Conservation (phyloP, 148 eudicot genomes). For the Rhododendron ovatum region DNA sequence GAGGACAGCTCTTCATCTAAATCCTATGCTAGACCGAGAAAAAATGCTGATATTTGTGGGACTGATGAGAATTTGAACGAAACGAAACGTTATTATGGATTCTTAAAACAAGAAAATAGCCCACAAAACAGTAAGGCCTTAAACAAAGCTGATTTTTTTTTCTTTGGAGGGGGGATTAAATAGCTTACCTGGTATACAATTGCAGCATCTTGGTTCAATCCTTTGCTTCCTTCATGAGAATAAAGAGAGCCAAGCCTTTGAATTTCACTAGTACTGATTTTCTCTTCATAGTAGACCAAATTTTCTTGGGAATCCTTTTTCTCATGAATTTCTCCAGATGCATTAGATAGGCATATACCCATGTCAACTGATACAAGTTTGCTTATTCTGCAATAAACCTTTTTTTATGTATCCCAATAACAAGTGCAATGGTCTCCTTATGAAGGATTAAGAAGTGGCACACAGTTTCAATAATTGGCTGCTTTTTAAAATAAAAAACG, state of each 20-base stretch:
- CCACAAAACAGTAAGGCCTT: neutral
- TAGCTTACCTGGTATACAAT: slow-evolving; percentile 53
- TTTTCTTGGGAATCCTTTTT: slow-evolving; percentile 46
- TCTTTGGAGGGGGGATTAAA: neutral
- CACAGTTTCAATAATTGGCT: slow-evolving; percentile 15
- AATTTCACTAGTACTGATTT: slow-evolving; percentile 4
- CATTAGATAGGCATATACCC: slow-evolving; percentile 56
- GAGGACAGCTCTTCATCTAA: neutral
- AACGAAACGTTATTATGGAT: neutral
- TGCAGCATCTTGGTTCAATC: slow-evolving; percentile 79
- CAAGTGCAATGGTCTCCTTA: slow-evolving; percentile 8
- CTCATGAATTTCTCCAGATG: slow-evolving; percentile 38
- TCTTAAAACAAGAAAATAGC: neutral
- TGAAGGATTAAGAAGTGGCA: slow-evolving; percentile 4
- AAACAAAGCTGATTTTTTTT: neutral
- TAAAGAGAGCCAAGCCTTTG: slow-evolving; percentile 36
- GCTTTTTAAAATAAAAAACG: neutral
- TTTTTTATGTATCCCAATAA: neutral
- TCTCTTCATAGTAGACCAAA: slow-evolving; percentile 29
- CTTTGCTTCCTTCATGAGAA: slow-evolving; percentile 63
- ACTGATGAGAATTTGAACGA: neutral
- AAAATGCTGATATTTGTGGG: neutral
- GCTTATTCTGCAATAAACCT: neutral
- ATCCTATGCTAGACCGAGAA: neutral
- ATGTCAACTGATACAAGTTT: slow-evolving; percentile 22